Conservation (phyloP, 495 filamentous ascomycete genomes). For the Talaromyces trachyspermus region DNA sequence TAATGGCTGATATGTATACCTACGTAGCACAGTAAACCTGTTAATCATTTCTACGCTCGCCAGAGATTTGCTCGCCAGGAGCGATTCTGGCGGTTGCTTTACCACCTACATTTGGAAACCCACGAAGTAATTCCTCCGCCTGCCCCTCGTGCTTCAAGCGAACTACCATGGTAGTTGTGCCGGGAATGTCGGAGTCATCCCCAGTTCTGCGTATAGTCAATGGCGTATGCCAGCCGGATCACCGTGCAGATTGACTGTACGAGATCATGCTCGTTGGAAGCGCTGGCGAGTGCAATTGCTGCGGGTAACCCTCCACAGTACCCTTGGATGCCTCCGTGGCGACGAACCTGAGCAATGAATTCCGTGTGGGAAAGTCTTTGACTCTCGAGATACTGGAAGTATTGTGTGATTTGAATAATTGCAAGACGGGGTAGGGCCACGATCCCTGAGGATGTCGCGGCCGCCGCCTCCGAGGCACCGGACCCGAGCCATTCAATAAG, state of each 20-base stretch:
- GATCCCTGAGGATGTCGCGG: constrained; percentile 22
- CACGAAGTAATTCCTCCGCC: constrained; percentile 17
- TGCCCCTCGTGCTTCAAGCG: constrained; percentile 21
- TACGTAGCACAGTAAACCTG: constrained; percentile 1
- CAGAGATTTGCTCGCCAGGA: too few species aligned
- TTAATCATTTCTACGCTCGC: too few species aligned
- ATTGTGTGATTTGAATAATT: constrained; percentile 24
- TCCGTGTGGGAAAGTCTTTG: neutral
- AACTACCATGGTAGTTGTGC: constrained; percentile 10
- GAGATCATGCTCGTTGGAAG: constrained; percentile 17
- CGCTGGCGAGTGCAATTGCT: constrained; percentile 21
- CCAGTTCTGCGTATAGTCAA: constrained; percentile 27
- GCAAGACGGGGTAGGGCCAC: constrained; percentile 22
- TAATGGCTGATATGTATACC: constrained; percentile 25
- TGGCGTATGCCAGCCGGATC: constrained; percentile 14
- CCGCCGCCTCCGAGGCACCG: constrained; percentile 4
- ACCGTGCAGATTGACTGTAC: constrained; percentile 15
- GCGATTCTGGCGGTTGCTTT: too few species aligned
- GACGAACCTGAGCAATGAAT: neutral
- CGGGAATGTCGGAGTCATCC: neutral
- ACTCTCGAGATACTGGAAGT: constrained; percentile 25
- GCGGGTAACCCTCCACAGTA: constrained; percentile 19
- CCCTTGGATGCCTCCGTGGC: constrained; percentile 20
- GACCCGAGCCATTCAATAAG: constrained; percentile 15
- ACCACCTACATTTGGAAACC: constrained; percentile 19